phyloP scores from a whole-genome alignment of 2,329 filamentous ascomycete genomes.

The Cercospora beticola region DNA sequence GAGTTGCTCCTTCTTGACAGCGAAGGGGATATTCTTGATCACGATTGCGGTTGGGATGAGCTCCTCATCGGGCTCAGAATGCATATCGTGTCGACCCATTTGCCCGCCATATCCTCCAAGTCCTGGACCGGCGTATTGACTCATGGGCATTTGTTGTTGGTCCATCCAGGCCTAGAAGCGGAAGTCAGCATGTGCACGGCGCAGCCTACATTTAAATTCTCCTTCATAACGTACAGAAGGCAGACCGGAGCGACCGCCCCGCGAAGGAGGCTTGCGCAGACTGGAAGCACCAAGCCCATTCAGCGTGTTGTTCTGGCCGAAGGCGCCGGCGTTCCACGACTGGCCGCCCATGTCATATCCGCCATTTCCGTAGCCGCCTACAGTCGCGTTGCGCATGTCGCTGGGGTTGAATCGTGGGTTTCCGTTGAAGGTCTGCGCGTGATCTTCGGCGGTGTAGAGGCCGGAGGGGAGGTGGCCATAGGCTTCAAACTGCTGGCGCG shows the following conservation, averaged over 20 bases:
- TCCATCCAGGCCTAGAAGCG: constrained; percentile 61
- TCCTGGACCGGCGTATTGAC: constrained; percentile 47
- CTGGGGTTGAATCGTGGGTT: constrained; percentile 51
- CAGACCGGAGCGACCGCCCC: constrained; percentile 60
- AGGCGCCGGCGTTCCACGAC: constrained; percentile 76
- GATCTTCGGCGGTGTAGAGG: constrained; percentile 70
- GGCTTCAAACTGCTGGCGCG: constrained; percentile 71
- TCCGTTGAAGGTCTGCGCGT: constrained; percentile 51
- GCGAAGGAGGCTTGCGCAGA: constrained; percentile 52
- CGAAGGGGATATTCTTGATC: constrained; percentile 99
- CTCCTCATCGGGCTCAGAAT: constrained; percentile 68
- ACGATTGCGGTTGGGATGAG: constrained; percentile 97
- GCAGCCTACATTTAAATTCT: constrained; percentile 3
- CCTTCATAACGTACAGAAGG: constrained; percentile 64
- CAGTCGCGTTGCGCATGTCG: constrained; percentile 60
- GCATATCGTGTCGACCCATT: constrained; percentile 47
- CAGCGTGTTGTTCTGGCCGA: constrained; percentile 64
- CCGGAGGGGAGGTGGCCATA: constrained; percentile 66
- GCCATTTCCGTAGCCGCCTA: constrained; percentile 61
- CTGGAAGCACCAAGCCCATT: constrained; percentile 33
- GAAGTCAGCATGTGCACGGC: constrained; percentile 13
- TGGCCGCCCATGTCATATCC: constrained; percentile 71
- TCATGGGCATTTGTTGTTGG: constrained; percentile 49
- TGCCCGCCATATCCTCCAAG: constrained; percentile 34
- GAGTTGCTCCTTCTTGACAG: constrained; percentile 93